Conservation (phyloP, 2,329 filamentous ascomycete species). For the Diaporthe ampelina region DNA sequence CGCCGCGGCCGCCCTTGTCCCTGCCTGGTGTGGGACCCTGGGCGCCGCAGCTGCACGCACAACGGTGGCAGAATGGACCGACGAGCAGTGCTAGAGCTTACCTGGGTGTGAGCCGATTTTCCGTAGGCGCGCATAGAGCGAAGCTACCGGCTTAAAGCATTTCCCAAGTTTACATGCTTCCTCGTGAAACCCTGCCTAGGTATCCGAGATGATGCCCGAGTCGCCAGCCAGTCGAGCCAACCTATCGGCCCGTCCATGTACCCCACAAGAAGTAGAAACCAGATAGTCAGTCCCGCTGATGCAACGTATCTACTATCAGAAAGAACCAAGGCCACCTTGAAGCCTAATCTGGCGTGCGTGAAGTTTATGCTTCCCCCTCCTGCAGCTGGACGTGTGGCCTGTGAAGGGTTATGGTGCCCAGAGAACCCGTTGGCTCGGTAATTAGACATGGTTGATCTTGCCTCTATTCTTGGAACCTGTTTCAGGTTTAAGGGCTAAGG, state of each 20-base stretch:
- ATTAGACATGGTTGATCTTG: constrained; percentile 6
- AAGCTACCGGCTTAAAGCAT: not conserved
- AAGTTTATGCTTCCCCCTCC: constrained; percentile 5
- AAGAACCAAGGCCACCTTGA: not conserved
- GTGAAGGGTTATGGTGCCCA: not conserved
- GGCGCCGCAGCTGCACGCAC: not conserved
- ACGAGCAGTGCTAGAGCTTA: not conserved
- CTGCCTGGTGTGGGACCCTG: not conserved
- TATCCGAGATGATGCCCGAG: constrained; percentile 7
- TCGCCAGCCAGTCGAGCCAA: not conserved
- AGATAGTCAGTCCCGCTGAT: not conserved
- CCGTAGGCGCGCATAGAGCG: not conserved
- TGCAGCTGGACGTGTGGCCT: constrained; percentile 4
- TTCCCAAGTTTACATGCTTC: not conserved
- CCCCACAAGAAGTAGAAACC: not conserved
- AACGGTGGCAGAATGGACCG: not conserved
- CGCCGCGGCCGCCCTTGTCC: constrained; percentile 20
- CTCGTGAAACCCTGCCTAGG: not conserved
- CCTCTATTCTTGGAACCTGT: constrained; percentile 28
- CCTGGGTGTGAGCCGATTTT: not conserved
- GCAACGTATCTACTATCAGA: not conserved
- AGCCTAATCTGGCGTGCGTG: not conserved
- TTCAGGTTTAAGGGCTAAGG: constrained; percentile 13
- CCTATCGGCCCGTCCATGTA: not conserved
- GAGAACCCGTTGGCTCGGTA: constrained; percentile 23